These are phyloP conservation scores for Rugosomyces carneus DNA, from an alignment of 1,284 basidiomycete species.

Conservation along the genomic window DNA sequence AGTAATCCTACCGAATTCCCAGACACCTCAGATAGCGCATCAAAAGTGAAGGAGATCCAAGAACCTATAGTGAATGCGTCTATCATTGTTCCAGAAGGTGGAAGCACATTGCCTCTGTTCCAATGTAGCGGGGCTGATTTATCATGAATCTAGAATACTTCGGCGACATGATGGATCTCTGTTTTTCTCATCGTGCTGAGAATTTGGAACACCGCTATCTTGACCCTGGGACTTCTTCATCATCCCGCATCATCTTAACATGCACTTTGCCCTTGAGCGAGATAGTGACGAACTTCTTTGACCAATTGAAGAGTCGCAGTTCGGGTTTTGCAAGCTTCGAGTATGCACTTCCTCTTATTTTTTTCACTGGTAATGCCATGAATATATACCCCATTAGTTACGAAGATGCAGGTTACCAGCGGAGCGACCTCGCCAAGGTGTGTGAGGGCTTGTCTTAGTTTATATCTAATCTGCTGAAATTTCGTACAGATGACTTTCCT, in stretches of 20 bases:
- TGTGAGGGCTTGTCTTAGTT: slow-evolving; percentile 7
- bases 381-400: slow-evolving; percentile 52
- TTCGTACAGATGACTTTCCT: slow-evolving; percentile 73
- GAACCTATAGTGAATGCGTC: slow-evolving; percentile 90
- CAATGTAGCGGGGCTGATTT: not conserved
- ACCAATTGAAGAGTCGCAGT: slow-evolving; percentile 83
- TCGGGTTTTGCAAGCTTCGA: slow-evolving; percentile 93
- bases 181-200: slow-evolving; percentile 73
- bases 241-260: slow-evolving; percentile 70
- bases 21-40: slow-evolving; percentile 61
- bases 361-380: slow-evolving; percentile 3
- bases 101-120: slow-evolving; percentile 14
- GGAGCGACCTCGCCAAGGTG: slow-evolving; percentile 79
- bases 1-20: slow-evolving; percentile 95
- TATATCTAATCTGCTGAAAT: not conserved
- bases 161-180: slow-evolving; percentile 90
- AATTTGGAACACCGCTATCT: slow-evolving; percentile 76
- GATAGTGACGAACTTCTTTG: slow-evolving; percentile 92
- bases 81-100: slow-evolving; percentile 88
- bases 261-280: slow-evolving; percentile 84
- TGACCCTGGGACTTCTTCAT: slow-evolving; percentile 49
- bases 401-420: slow-evolving; percentile 83
- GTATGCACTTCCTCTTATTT: slow-evolving; percentile 52
- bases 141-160: slow-evolving; percentile 53
- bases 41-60: slow-evolving; percentile 68